Conservation (phyloP, 495 filamentous ascomycete species). For the Venustampulla echinocandica region DNA sequence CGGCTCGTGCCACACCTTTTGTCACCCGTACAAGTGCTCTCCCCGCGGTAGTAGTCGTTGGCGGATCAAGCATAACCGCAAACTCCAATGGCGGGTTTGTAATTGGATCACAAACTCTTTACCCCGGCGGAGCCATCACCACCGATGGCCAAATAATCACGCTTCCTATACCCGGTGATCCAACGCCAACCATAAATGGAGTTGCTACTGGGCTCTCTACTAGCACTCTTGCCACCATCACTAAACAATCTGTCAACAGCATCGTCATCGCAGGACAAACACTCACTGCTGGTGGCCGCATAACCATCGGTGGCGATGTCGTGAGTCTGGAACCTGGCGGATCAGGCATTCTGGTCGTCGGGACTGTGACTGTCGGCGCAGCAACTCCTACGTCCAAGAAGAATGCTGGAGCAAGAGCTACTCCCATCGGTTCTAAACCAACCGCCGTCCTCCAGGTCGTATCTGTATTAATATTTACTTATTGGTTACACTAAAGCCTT, state of each 20-base stretch:
- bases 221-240: neutral
- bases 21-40: neutral
- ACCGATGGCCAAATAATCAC: slow-evolving; percentile 8
- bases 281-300: slow-evolving; percentile 16
- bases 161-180: slow-evolving; percentile 1
- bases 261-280: slow-evolving; percentile 20
- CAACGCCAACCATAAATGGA: neutral
- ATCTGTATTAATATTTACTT: too few species aligned
- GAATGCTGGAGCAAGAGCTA: neutral
- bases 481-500: too few species aligned
- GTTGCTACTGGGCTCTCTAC: neutral
- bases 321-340: slow-evolving; percentile 15
- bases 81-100: slow-evolving; percentile 10
- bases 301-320: slow-evolving; percentile 20
- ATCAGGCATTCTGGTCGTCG: slow-evolving; percentile 11
- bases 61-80: slow-evolving; percentile 12
- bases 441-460: too few species aligned
- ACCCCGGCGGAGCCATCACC: slow-evolving; percentile 15
- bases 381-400: slow-evolving; percentile 7
- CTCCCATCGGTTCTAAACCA: too few species aligned
- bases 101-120: slow-evolving; percentile 19
- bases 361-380: slow-evolving; percentile 16
- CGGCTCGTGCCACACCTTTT: neutral
- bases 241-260: neutral
- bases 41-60: slow-evolving; percentile 12